These are phyloP conservation scores for Apophysomyces trapeziformis DNA, from an alignment of 371 early-diverging fungal species.

Conservation along the genomic window DNA sequence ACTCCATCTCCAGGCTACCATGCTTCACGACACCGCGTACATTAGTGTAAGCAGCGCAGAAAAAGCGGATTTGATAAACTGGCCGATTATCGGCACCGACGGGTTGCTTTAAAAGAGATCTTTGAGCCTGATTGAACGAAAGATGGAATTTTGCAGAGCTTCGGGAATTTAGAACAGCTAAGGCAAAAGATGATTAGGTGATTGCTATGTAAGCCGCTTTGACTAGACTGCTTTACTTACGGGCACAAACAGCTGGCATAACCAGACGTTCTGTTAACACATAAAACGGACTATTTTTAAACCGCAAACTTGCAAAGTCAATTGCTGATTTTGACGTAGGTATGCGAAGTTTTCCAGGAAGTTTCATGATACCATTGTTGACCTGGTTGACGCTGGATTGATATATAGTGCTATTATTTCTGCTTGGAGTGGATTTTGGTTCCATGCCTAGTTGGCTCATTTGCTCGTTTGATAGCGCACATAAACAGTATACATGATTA, in stretches of 20 bases:
- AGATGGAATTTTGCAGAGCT: neutral
- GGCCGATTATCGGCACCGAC: neutral
- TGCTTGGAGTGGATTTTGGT: neutral
- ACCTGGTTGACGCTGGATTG: too few species aligned
- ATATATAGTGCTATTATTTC: too few species aligned
- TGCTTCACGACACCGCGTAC: neutral
- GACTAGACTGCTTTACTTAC: neutral
- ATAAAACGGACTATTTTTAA: slow-evolving; percentile 2
- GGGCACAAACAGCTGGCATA: neutral
- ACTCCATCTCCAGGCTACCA: slow-evolving; percentile 15
- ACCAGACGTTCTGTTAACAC: neutral
- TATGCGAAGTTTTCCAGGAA: neutral
- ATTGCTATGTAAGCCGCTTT: neutral
- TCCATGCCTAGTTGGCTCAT: neutral
- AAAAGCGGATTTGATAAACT: slow-evolving; percentile 16
- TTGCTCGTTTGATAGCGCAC: neutral
- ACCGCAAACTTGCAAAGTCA: neutral
- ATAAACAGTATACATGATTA: neutral
- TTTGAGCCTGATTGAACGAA: neutral
- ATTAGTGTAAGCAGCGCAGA: neutral
- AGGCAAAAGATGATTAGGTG: neutral
- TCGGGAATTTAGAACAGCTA: neutral
- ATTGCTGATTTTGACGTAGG: neutral
- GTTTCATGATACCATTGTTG: neutral
- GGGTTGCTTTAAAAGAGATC: neutral